Evolutionary conservation across 352 stramenopile species (phyloP), one percentile per base, ranked within the genome.

Genomic region (Phytophthora quininea): DNA sequence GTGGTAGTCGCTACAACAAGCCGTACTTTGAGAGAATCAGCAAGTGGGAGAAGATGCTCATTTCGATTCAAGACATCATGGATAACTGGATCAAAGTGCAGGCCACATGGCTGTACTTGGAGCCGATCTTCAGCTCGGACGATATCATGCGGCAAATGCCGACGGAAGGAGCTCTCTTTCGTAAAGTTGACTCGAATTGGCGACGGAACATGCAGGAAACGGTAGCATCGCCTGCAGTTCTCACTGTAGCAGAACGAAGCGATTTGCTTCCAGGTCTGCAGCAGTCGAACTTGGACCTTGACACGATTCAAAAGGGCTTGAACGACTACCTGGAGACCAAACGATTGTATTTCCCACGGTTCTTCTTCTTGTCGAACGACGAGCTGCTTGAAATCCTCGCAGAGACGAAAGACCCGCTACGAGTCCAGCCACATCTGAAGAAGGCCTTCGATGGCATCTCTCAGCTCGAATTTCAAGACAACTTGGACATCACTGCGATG

Each of bases 51-150:
- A 91, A 96, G 40, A 92, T 95, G 62, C 75, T 98, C 8, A 89
- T 90, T 29, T 82, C 79, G n/a, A 82, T 98, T 19, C 90, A 98
- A 64, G 90, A 97, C 43, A 97, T 97, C 40, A 91, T 98, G 73
- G 93, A 98, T 77, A 97, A 97, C 59, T 98, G 93, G 93, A 91
- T 98, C 52, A 97, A 97, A 69, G 91, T 98, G 19, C 93, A 98
- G 68, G 80, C 91, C 12, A 97, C 92, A 33, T 98, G 93, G 93
- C 60, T 98, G 29, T 98, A 98, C 67, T 76, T 98, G 31, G 93
- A 98, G 60, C 93, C 93, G 7, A 98, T 98, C 51, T 98, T 98
- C 66, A 93, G 80, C 47, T 97, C 86, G 11, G 91, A 98, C 33
- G 93, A 98, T 72, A 98, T 98, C 67, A 97, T 97, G 89, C 80